Conservation (phyloP, 768 basidiomycete genomes). For the Butyriboletus loyo region DNA sequence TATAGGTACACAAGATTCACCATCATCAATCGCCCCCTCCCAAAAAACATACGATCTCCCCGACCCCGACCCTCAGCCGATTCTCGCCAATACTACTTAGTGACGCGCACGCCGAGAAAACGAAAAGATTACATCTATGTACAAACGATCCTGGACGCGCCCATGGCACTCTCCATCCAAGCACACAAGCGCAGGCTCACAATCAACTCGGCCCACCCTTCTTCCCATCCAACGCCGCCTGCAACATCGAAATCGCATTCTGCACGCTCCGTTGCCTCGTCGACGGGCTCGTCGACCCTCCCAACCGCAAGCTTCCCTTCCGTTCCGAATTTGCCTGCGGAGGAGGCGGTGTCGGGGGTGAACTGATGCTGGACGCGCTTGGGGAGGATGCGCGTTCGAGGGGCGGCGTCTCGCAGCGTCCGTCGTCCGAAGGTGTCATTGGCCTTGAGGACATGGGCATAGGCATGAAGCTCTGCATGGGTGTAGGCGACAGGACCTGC, state of each 20-base stretch:
- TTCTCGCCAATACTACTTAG: not conserved
- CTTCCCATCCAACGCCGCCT: conserved; percentile 27
- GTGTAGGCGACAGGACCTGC: conserved; percentile 1
- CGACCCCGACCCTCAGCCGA: not conserved
- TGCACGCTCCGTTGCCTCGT: conserved; percentile 24
- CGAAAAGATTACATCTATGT: not conserved
- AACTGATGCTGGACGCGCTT: conserved; percentile 23
- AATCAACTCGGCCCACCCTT: conserved; percentile 18
- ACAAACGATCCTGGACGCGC: not conserved
- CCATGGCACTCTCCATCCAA: not conserved
- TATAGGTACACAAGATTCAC: not conserved
- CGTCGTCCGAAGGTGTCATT: conserved; percentile 35
- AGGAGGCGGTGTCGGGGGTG: conserved; percentile 24
- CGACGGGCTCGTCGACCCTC: conserved; percentile 19
- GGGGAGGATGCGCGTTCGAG: conserved; percentile 27
- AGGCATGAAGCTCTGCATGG: not conserved
- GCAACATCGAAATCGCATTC: conserved; percentile 25
- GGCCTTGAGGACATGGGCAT: conserved; percentile 4
- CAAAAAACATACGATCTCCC: not conserved
- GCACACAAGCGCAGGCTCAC: not conserved
- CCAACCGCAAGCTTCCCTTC: conserved; percentile 16
- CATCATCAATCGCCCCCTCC: not conserved
- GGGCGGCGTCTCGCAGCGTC: conserved; percentile 22
- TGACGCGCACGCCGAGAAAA: not conserved
- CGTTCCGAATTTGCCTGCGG: conserved; percentile 18